Base-by-base conservation (phyloP, 257 asterid species). In the Solanum chiquidenum region DNA sequence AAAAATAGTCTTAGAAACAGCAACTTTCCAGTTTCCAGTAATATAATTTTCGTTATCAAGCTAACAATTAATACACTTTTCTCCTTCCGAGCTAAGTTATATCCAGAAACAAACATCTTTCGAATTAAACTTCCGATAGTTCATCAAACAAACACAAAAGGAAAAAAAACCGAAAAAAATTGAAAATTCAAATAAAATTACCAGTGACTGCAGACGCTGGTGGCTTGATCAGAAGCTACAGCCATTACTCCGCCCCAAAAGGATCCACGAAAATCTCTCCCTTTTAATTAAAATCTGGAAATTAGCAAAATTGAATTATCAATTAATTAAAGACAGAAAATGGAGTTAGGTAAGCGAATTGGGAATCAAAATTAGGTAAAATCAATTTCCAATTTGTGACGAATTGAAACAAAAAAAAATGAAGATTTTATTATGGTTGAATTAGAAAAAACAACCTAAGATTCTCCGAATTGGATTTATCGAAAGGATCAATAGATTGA, bases 171-270 rank as follows among this genome's bases (percentile, higher is more conserved):
- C 12, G 16, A 3, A 74, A 27, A 29, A 86, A 38, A 40, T 74
- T 25, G 25, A 18, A 27, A 34, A 4, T 34, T n/a, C 5, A 35
- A 12, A 23, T 5, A 25, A 37, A 33, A 16, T 49, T 55, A 94
- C 99, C 99, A 96, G 97, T 96, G 98, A 85, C 69, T 86, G 96
- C 99, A 96, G 91, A 95, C 89, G 93, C 92, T 92, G 79, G 98
- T 93, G 88, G 86, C 88, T 75, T 89, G 95, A 93, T 96, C 97
- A 90, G 93, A 92, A 93, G 90, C 90, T 90, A 89, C 94, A 86
- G 92, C 95, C 98, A 95, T 96, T 76, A 42, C 88, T 87, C 69
- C 84, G 87, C 90, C 68, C 21, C 89, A 84, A 38, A 60, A 76
- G 79, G 88, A 69, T 66, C 42, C 6, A 29, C 12, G 12, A 40